Percentiles rank a stretch among this genome's conserved stretches.
Conservation (phyloP, 2,329 filamentous ascomycete species). For the Xenoacremonium recifei region DNA sequence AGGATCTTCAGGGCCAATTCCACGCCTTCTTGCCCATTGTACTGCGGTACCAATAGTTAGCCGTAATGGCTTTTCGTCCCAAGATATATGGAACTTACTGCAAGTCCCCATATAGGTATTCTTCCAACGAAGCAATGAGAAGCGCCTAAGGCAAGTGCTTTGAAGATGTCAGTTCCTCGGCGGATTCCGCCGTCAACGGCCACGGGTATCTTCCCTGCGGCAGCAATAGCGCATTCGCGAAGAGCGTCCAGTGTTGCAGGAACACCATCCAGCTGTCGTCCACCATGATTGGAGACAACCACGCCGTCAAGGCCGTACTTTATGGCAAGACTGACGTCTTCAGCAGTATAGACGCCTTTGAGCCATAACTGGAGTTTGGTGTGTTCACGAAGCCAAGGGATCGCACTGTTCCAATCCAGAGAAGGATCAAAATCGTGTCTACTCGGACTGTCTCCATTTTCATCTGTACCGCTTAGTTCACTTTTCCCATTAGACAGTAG, state of each 20-base stretch:
- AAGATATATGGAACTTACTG: slow-evolving; percentile 10
- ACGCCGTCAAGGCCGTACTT: slow-evolving; percentile 29
- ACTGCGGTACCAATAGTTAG: slow-evolving; percentile 11
- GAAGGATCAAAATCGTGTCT: slow-evolving; percentile 18
- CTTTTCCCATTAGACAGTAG: slow-evolving; percentile 32
- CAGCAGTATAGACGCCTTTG: slow-evolving; percentile 32
- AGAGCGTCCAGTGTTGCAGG: slow-evolving; percentile 57
- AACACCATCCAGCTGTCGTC: slow-evolving; percentile 36
- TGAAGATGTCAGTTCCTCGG: slow-evolving; percentile 30
- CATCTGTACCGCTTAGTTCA: slow-evolving; percentile 14
- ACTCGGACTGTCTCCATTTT: slow-evolving; percentile 4
- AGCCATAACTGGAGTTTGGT: slow-evolving; percentile 41
- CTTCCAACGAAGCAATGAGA: slow-evolving; percentile 20
- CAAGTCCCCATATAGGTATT: slow-evolving; percentile 38
- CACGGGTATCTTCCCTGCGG: slow-evolving; percentile 57
- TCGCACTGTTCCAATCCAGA: slow-evolving; percentile 61
- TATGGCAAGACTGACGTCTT: slow-evolving; percentile 28
- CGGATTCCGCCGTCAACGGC: slow-evolving; percentile 38
- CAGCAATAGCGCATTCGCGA: slow-evolving; percentile 59
- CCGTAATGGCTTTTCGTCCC: not conserved
- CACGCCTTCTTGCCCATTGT: slow-evolving; percentile 27
- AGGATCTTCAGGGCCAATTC: slow-evolving; percentile 35
- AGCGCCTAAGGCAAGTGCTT: slow-evolving; percentile 30
- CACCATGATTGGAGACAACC: slow-evolving; percentile 23
- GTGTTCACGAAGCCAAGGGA: slow-evolving; percentile 58